Percentiles rank a stretch among this genome's conserved stretches.
phyloP scores from a whole-genome alignment of 169 alveolate species.

The Eimeria necatrix region DNA sequence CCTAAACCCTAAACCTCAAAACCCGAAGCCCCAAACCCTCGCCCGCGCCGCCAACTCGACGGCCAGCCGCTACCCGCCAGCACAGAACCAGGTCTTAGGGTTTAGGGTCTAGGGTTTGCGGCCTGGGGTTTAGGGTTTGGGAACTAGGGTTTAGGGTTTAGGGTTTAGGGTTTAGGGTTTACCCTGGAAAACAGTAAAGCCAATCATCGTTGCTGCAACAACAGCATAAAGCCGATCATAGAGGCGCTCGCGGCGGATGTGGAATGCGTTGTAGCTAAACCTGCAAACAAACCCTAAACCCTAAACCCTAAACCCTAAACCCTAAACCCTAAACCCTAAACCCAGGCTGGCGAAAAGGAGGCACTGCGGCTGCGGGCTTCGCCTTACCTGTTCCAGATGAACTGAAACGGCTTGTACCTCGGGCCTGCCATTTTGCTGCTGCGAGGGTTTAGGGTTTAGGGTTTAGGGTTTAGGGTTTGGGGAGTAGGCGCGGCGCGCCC shows the following conservation, averaged over 20 bases:
- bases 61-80: too few species aligned
- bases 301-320: conserved; percentile 56
- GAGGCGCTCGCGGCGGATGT: conserved; percentile 46
- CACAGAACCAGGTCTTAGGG: too few species aligned
- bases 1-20: not conserved
- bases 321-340: conserved; percentile 49
- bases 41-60: too few species aligned
- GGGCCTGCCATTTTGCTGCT: conserved; percentile 37
- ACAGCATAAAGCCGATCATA: conserved; percentile 70
- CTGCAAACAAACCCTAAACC: conserved; percentile 59
- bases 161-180: not conserved
- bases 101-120: too few species aligned
- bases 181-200: conserved; percentile 63
- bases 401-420: conserved; percentile 68
- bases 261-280: conserved; percentile 71
- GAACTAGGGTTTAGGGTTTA: too few species aligned
- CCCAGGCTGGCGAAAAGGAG: not conserved
- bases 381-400: conserved; percentile 61
- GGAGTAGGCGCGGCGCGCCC: not conserved
- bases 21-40: not conserved
- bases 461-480: conserved; percentile 3
- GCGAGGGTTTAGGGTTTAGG: conserved; percentile 41
- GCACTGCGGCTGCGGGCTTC: not conserved
- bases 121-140: not conserved
- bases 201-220: conserved; percentile 51